Evolutionary conservation across 352 stramenopile species (phyloP), one percentile per base, ranked within the genome.

Genomic region (Thalassiosira ordinaria): DNA sequence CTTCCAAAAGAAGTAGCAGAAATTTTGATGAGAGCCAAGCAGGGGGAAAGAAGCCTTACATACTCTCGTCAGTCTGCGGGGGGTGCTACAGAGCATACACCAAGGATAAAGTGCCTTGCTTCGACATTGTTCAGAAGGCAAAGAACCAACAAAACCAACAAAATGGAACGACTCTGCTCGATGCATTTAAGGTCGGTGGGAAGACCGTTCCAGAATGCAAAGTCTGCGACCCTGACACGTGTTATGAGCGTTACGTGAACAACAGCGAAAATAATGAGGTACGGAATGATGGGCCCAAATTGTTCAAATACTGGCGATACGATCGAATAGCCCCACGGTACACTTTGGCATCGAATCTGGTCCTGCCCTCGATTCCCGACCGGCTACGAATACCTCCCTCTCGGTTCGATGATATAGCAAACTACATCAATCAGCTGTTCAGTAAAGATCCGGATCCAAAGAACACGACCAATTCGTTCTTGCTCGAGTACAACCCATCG

Each of bases 401-500:
- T 0, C 37, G 37, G 16, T 39, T 44, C 20, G 4, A 60, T 24
- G 49, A 74, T 18, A 39, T 74, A 1, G 29, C 24, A 60, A 14
- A 18, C 2, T 74, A 56, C 41, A 41, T 74, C n/a, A 1, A 11
- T n/a, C 27, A 64, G 49, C 29, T 24, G 4, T 24, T 47, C 2
- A 29, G 27, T 22, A 47, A n/a, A n/a, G n/a, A 47, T n/a, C 39
- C 39, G 2, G 39, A 47, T 47, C 39, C 39, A 16, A 16, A 47
- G 11, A 47, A 47, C 11, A 41, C 52, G 13, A 56, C 33, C 35
- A 53, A 53, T 52, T 37, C 56, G 59, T 67, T 61, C 27, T 60
- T 67, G 2, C 51, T 67, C 60, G 55, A 66, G 20, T 75, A 75
- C 55, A 75, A 75, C 61, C 66, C 66, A 33, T 67, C 53, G 11